Conservation (phyloP, 129 eudicot genomes). For the Flaveria sonorensis region DNA sequence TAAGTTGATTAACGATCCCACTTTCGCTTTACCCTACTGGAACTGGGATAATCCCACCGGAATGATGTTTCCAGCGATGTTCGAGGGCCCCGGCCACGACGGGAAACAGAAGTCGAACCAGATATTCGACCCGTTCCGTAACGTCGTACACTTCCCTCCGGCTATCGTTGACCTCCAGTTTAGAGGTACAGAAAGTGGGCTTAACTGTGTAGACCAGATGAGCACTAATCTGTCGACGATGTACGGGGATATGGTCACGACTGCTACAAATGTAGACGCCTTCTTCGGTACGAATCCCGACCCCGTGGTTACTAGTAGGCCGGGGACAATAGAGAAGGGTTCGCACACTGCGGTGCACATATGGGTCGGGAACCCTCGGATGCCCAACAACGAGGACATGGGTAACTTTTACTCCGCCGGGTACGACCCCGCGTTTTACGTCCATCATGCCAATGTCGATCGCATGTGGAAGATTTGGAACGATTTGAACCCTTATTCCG, state of each 20-base stretch:
- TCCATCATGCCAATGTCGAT: constrained; percentile 52
- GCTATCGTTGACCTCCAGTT: constrained; percentile 11
- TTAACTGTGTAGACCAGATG: neutral
- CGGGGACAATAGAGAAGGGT: constrained; percentile 34
- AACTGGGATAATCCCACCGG: constrained; percentile 45
- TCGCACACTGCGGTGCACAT: constrained; percentile 30
- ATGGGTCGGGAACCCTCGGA: constrained; percentile 37
- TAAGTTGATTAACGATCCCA: constrained; percentile 35
- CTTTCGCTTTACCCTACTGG: constrained; percentile 53
- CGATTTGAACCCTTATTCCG: neutral
- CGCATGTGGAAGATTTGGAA: constrained; percentile 52
- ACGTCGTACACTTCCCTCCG: constrained; percentile 39
- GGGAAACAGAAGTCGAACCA: neutral
- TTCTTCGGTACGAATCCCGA: constrained; percentile 34
- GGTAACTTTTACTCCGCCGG: constrained; percentile 51
- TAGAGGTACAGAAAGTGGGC: neutral
- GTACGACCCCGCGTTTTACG: constrained; percentile 45
- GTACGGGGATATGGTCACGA: constrained; percentile 32
- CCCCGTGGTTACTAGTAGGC: neutral
- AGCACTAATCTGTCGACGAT: constrained; percentile 14
- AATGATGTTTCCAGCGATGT: constrained; percentile 38
- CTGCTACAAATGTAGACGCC: neutral
- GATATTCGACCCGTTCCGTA: constrained; percentile 28
- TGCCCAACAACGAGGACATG: constrained; percentile 46
- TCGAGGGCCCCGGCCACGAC: neutral